These are phyloP conservation scores for Xylaria polymorpha DNA, from an alignment of 2,329 filamentous ascomycete species.

Conservation along the genomic window DNA sequence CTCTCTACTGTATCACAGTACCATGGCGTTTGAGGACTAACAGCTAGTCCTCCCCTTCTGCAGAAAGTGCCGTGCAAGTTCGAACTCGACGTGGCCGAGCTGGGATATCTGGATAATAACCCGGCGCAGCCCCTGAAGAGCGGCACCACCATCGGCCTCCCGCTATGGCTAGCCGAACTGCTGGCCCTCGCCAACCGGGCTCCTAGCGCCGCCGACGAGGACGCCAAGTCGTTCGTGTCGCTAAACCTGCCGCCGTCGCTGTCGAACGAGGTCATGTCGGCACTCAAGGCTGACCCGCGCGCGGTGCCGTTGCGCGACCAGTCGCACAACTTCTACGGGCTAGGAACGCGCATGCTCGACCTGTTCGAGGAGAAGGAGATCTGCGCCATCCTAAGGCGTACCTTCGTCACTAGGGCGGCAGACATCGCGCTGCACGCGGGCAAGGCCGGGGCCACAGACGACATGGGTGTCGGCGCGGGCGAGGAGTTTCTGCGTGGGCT, in stretches of 20 bases:
- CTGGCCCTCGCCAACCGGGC: constrained; percentile 75
- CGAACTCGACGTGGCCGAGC: constrained; percentile 85
- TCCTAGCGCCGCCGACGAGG: constrained; percentile 51
- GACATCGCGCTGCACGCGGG: constrained; percentile 91
- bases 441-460: constrained; percentile 77
- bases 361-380: constrained; percentile 86
- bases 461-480: constrained; percentile 65
- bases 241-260: constrained; percentile 85
- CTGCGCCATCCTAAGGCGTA: constrained; percentile 78
- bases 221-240: constrained; percentile 72
- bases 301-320: constrained; percentile 86
- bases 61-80: constrained; percentile 97
- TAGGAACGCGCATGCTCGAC: constrained; percentile 87
- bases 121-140: constrained; percentile 76
- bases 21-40: neutral
- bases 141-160: constrained; percentile 83
- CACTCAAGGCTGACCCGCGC: constrained; percentile 88
- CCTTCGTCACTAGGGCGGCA: constrained; percentile 82
- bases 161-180: constrained; percentile 95
- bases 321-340: constrained; percentile 86
- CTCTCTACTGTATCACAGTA: neutral
- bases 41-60: neutral
- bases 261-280: constrained; percentile 83
- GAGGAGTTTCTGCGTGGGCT: constrained; percentile 88
- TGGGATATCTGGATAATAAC: constrained; percentile 91